Base-by-base conservation (phyloP, 306 rosid species). In the Citrullus mucosospermus region DNA sequence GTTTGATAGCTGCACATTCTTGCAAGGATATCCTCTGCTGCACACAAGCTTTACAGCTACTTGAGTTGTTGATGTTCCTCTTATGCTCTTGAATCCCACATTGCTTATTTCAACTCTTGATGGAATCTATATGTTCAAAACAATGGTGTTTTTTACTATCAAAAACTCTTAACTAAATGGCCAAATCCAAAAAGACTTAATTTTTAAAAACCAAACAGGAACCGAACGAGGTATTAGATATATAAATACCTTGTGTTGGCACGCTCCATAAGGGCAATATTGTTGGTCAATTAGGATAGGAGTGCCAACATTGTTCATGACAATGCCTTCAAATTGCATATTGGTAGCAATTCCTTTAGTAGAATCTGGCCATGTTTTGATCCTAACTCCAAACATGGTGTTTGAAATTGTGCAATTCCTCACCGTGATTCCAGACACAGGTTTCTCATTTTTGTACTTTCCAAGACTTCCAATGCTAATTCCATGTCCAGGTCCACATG, bases 401-500 rank as follows among this genome's bases (percentile, higher is more conserved):
- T 58, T 48, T 32, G 25, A 14, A 8, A 83, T 32, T 18, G 72
- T 79, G 73, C 85, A 75, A 30, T 75, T 25, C 14, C 18, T 79
- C 3, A 83, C 68, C 0, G 13, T 7, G 9, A 83, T 22, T 20
- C 82, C 82, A 4, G 53, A 17, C 2, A 83, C 82, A 1, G 80
- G 73, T 1, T 65, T n/a, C 62, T 83, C 85, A 1, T 75, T 66
- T 1, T 6, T 4, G 5, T 81, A 81, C 67, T 30, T 81, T 36
- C 84, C 84, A 2, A 84, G 81, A 43, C 92, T 84, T 77, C 90
- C 92, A 3, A 89, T 46, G 36, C 90, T 89, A 0, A 89, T 82
- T 10, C 90, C 89, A 15, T 89, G 90, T 0, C 90, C 89, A 1
- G 87, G 86, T 39, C 91, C 89, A 20, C 88, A 87, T 2, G 12